Base-by-base conservation (phyloP, 371 early-diverging fungal species). In the Catenaria anguillulae region DNA sequence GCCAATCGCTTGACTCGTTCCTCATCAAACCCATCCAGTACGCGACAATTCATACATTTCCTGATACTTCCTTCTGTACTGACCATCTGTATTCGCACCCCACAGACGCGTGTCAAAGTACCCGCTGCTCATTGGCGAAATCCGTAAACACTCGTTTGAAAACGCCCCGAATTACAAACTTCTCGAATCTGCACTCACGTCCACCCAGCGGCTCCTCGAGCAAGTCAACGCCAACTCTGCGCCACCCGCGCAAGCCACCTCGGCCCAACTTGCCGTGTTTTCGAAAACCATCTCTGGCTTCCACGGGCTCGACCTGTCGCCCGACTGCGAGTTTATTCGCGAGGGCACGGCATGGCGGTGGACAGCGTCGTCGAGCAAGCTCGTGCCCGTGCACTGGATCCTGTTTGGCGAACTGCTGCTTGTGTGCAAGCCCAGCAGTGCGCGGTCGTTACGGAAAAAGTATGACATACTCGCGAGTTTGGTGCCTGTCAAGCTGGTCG, bases 11-110 rank as follows among this genome's bases (percentile, higher is more conserved):
- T 17, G 31, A 50, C 31, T 29, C 29, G 15, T 8, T 29, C 1
- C 26, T 50, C 6, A 29, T 50, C 52, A 50, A 50, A 23, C 52
- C 52, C 29, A 50, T 50, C 52, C 52, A 50, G 52, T 43, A 43
- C 21, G 45, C 13, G 8, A 37, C 37, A 13, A n/a, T n/a, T n/a
- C n/a, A n/a, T n/a, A n/a, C n/a, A n/a, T n/a, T n/a, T n/a, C n/a
- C n/a, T n/a, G n/a, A n/a, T n/a, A n/a, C n/a, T n/a, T n/a, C n/a
- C n/a, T n/a, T n/a, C n/a, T n/a, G n/a, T n/a, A n/a, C n/a, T n/a
- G n/a, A n/a, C n/a, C n/a, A n/a, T n/a, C n/a, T n/a, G n/a, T n/a
- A n/a, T n/a, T n/a, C n/a, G n/a, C n/a, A n/a, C n/a, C n/a, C n/a
- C 37, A 13, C 17, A 43, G 45, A 17, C 52, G 52, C 26, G 23